Conservation (phyloP, 1,284 basidiomycete species). For the Singerocomus inundabilis region DNA sequence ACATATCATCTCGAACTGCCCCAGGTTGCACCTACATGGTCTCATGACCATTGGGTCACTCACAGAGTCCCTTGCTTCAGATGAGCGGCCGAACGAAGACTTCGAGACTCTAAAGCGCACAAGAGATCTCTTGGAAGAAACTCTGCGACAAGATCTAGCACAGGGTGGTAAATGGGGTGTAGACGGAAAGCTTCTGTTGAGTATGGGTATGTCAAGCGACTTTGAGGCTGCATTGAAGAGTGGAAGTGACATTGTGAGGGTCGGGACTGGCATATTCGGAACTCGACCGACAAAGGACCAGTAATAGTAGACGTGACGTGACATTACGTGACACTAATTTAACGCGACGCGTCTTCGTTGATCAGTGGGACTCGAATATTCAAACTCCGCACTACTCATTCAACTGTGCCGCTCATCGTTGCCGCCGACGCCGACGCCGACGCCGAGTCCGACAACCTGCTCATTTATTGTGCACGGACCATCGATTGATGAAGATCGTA, state of each 20-base stretch:
- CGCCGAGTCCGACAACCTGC: slow-evolving; percentile 17
- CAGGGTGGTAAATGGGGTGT: slow-evolving; percentile 48
- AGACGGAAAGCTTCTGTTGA: slow-evolving; percentile 68
- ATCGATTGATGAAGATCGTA: slow-evolving; percentile 16
- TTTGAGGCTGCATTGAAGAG: slow-evolving; percentile 84
- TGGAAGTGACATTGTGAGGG: slow-evolving; percentile 87
- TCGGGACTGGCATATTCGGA: slow-evolving; percentile 93
- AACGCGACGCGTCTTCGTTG: slow-evolving; percentile 36
- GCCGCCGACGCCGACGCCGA: slow-evolving; percentile 30
- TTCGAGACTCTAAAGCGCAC: slow-evolving; percentile 73
- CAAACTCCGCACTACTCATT: slow-evolving; percentile 28
- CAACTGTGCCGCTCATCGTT: slow-evolving; percentile 26
- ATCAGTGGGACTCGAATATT: slow-evolving; percentile 32
- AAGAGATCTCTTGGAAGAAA: slow-evolving; percentile 53
- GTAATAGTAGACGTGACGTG: slow-evolving; percentile 15
- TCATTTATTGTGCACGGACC: slow-evolving; percentile 5
- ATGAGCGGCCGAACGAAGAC: slow-evolving; percentile 74
- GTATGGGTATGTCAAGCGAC: slow-evolving; percentile 99
- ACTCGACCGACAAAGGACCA: slow-evolving; percentile 55
- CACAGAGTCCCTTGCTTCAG: slow-evolving; percentile 59
- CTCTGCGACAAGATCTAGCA: slow-evolving; percentile 39
- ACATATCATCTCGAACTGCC: slow-evolving; percentile 74
- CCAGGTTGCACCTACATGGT: slow-evolving; percentile 74
- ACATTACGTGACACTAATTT: slow-evolving; percentile 31
- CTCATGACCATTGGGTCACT: slow-evolving; percentile 97